These are phyloP conservation scores for Zygoascus sp. DNA, from an alignment of 1,139 yeast species.

Conservation along the genomic window DNA sequence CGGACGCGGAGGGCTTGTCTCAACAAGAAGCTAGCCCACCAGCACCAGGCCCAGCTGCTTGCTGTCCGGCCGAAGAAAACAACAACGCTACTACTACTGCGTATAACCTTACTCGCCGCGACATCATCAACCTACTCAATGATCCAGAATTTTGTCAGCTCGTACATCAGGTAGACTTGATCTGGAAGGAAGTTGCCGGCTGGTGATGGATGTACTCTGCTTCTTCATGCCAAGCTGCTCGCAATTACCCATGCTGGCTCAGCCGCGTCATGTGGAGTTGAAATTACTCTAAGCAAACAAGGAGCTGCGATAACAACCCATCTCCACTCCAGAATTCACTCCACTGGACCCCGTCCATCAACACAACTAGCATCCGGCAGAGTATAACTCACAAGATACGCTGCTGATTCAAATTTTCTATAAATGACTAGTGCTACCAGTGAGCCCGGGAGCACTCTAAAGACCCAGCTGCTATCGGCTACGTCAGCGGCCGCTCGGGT, in stretches of 20 bases:
- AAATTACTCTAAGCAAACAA: conserved; percentile 1
- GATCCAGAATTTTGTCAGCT: conserved; percentile 4
- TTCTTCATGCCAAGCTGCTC: conserved; percentile 1
- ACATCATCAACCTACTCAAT: not conserved
- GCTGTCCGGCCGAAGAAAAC: not conserved
- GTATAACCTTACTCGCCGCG: not conserved
- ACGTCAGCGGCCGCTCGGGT: not conserved
- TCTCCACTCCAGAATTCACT: not conserved
- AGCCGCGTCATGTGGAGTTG: not conserved
- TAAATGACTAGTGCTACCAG: not conserved
- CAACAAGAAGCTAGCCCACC: not conserved
- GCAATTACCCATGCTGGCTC: not conserved
- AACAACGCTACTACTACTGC: not conserved
- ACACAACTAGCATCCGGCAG: not conserved
- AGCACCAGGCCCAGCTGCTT: not conserved
- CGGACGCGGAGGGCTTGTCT: too few species aligned
- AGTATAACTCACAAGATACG: too few species aligned
- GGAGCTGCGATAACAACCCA: not conserved
- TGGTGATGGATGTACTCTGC: too few species aligned
- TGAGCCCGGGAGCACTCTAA: not conserved
- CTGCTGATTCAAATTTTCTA: too few species aligned
- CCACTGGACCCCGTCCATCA: not conserved
- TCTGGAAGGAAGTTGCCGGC: conserved; percentile 1
- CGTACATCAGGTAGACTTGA: not conserved
- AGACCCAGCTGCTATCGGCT: not conserved